These are phyloP conservation scores for Paradendryphiella salina DNA, from an alignment of 2,329 filamentous ascomycete species.

Conservation along the genomic window DNA sequence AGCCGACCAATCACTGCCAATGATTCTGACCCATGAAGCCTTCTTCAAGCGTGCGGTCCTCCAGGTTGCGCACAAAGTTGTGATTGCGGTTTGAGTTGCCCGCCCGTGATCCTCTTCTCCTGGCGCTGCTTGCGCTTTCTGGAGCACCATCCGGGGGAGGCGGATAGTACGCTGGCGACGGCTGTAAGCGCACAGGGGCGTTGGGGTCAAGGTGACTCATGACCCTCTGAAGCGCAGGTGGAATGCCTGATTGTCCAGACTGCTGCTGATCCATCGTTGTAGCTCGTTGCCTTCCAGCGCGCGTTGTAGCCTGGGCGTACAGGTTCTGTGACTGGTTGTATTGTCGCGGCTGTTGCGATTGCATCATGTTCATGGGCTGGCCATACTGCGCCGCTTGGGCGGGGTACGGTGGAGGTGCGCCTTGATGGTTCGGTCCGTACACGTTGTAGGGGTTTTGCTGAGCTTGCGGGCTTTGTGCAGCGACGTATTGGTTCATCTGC, in stretches of 20 bases:
- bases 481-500: conserved; percentile 61
- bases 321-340: conserved; percentile 69
- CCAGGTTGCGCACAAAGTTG: conserved; percentile 92
- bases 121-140: conserved; percentile 65
- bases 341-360: conserved; percentile 43
- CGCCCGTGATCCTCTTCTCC: conserved; percentile 75
- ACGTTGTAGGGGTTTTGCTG: conserved; percentile 76
- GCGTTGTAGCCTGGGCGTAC: conserved; percentile 73
- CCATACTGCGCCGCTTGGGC: conserved; percentile 62
- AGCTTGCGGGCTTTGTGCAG: conserved; percentile 49
- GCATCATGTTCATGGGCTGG: conserved; percentile 61
- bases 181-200: conserved; percentile 89
- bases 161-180: conserved; percentile 95
- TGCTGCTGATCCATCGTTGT: conserved; percentile 96
- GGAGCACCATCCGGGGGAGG: conserved; percentile 83
- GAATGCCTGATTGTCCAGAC: conserved; percentile 88
- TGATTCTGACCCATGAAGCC: conserved; percentile 76
- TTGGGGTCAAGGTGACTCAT: conserved; percentile 95
- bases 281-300: conserved; percentile 81
- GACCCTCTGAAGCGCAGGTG: conserved; percentile 87
- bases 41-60: conserved; percentile 92
- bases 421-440: conserved; percentile 69
- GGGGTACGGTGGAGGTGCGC: conserved; percentile 77
- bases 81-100: conserved; percentile 65
- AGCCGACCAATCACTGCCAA: conserved; percentile 60